Conservation (phyloP, 768 basidiomycete genomes). For the Tylopilus plumbeoviolaceoides region DNA sequence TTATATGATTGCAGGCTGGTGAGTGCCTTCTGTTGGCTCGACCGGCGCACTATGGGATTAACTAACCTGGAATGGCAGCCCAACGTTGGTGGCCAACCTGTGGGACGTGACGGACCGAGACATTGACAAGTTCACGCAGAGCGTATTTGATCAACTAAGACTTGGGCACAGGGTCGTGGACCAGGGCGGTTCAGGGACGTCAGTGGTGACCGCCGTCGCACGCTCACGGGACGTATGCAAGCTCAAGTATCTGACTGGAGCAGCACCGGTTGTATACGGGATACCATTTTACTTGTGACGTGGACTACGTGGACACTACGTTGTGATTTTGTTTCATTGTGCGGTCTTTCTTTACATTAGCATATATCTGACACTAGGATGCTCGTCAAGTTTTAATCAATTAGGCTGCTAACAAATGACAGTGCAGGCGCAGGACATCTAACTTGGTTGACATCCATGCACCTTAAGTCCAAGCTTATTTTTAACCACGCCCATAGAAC, state of each 20-base stretch:
- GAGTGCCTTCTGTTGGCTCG: constrained; percentile 31
- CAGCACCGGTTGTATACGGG: constrained; percentile 92
- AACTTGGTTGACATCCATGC: no score
- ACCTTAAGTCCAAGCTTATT: no score
- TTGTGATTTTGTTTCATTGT: no score
- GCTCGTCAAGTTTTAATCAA: no score
- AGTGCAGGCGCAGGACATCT: no score
- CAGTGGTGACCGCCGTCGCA: constrained; percentile 75
- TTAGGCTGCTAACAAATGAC: no score
- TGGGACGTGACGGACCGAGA: constrained; percentile 99
- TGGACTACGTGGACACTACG: no score
- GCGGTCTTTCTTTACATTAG: no score
- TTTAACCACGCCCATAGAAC: no score
- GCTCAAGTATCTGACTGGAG: constrained; percentile 90
- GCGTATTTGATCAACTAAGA: constrained; percentile 71
- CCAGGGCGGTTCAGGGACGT: constrained; percentile 25
- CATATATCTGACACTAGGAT: no score
- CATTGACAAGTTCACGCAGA: constrained; percentile 87
- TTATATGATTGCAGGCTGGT: constrained; percentile 99
- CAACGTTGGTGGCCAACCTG: constrained; percentile 88
- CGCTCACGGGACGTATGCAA: constrained; percentile 79
- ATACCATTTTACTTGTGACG: constrained; percentile 81
- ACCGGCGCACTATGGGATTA: neutral
- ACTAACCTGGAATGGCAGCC: constrained; percentile 43
- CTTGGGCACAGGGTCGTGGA: constrained; percentile 37